Evolutionary conservation across 2,329 filamentous ascomycete species (phyloP), one percentile per base, ranked within the genome.

Genomic region (Purpureocillium takamizusanense): DNA sequence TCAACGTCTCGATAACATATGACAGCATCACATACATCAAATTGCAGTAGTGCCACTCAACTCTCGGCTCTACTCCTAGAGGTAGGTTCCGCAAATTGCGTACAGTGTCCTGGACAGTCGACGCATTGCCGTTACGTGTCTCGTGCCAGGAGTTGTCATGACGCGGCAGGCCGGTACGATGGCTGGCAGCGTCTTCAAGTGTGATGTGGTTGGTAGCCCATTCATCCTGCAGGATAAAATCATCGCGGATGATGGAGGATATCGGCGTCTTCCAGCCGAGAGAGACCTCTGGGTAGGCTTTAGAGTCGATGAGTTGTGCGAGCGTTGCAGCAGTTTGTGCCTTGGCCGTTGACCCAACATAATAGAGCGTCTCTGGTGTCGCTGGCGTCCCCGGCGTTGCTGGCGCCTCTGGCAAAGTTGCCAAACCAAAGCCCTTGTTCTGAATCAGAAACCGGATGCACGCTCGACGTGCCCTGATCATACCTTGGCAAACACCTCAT

Each of bases 261-360:
- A 77, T 61, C 2, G 61, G 60, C 2, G 69, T 67, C 3, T 59
- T 51, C 68, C 70, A 76, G 27, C 63, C 55, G 3, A 68, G 46
- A 49, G 54, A 27, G 10, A 49, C 35, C 4, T 33, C 36, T 2
- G 45, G 39, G 35, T 50, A 42, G 18, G 38, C 18, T 8, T 67
- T 59, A n/a, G 62, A 61, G 6, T 75, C 57, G 7, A 78, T 63
- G 3, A 74, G 50, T 1, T 68, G 63, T 1, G 77, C 51, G 3
- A 80, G 51, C 0, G 61, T 58, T 1, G 72, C 72, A 1, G 69
- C 65, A 0, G 66, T 69, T 34, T 74, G 65, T 3, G 72, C 68
- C 50, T 80, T 80, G 15, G 72, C 75, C 1, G 66, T 76, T 31
- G 71, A 76, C 2, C 67, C 76, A 4, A 62, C 63, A 42, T 70